Evolutionary conservation across 2,329 filamentous ascomycete genomes (phyloP).

Genomic region (Apiospora kogelbergensis): DNA sequence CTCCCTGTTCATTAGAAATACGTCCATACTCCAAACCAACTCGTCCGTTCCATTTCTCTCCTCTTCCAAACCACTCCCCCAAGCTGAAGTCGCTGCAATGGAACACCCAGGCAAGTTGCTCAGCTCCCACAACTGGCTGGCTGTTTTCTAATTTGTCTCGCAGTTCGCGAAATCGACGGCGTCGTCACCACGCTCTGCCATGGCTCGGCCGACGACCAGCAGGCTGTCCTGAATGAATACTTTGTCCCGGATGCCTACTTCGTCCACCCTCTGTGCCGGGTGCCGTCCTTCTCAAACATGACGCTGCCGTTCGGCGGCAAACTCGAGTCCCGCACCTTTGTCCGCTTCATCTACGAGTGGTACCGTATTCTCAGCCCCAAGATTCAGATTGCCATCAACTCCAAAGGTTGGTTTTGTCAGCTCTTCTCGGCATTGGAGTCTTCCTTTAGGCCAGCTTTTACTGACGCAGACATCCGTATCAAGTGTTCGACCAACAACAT

Average conservation of each 20-base stretch:
- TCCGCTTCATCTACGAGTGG: constrained; percentile 74
- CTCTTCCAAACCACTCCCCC: neutral
- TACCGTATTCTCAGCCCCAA: constrained; percentile 80
- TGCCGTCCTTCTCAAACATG: constrained; percentile 51
- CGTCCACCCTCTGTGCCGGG: constrained; percentile 75
- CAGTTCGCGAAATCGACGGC: constrained; percentile 58
- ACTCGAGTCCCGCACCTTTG: constrained; percentile 63
- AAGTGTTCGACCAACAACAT: constrained; percentile 67
- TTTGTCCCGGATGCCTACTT: constrained; percentile 74
- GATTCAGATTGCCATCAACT: constrained; percentile 67
- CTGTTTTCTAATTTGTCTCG: too few relatives aligned
- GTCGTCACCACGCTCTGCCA: constrained; percentile 71
- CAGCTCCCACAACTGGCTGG: too few relatives aligned
- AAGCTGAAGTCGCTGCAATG: constrained; percentile 10
- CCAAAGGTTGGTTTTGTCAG: constrained; percentile 39
- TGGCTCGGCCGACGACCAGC: constrained; percentile 65
- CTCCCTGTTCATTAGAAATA: too few relatives aligned
- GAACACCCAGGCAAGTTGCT: constrained; percentile 22
- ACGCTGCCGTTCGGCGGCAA: constrained; percentile 40
- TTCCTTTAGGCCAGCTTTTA: neutral
- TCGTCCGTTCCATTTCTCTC: neutral
- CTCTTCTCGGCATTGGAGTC: neutral
- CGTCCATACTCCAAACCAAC: too few relatives aligned
- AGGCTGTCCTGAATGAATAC: constrained; percentile 65
- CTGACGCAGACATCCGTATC: neutral